Percentiles rank a stretch among this genome's conserved stretches.
Conservation (phyloP, 805 yeast genomes). For the Cyberlindnera subsufficiens region DNA sequence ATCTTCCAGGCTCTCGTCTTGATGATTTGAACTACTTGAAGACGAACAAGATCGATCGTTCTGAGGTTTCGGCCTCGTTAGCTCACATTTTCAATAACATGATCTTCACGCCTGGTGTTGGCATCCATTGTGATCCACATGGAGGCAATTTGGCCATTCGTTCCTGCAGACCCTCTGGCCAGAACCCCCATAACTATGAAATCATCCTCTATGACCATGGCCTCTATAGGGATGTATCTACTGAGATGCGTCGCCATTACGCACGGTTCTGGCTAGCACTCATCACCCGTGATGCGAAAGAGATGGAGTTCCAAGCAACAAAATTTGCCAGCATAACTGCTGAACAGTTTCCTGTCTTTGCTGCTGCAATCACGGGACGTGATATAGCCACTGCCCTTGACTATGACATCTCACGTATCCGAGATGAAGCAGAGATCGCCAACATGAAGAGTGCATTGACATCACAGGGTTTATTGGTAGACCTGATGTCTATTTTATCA, state of each 20-base stretch:
- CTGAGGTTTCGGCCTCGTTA: constrained; percentile 77
- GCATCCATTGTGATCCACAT: constrained; percentile 97
- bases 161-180: constrained; percentile 25
- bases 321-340: constrained; percentile 74
- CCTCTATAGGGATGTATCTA: constrained; percentile 76
- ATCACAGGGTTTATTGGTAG: constrained; percentile 59
- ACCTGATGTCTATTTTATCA: constrained; percentile 73
- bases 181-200: constrained; percentile 71
- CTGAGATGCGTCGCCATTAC: constrained; percentile 71
- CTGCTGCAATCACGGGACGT: constrained; percentile 94
- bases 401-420: constrained; percentile 49
- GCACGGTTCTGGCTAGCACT: constrained; percentile 91
- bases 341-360: constrained; percentile 75
- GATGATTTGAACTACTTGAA: constrained; percentile 69
- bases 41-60: constrained; percentile 57
- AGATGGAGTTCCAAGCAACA: constrained; percentile 70
- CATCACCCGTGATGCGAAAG: constrained; percentile 58
- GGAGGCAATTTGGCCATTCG: constrained; percentile 93
- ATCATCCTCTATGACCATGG: constrained; percentile 94
- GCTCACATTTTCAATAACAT: constrained; percentile 89
- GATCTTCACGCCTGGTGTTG: constrained; percentile 91
- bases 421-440: constrained; percentile 58
- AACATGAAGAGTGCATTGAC: constrained; percentile 60
- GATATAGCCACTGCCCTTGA: constrained; percentile 71
- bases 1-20: constrained; percentile 71